Percentiles rank a stretch among this genome's conserved stretches.
Conservation (phyloP, 2,329 filamentous ascomycete species). For the Fusarium albidum region DNA sequence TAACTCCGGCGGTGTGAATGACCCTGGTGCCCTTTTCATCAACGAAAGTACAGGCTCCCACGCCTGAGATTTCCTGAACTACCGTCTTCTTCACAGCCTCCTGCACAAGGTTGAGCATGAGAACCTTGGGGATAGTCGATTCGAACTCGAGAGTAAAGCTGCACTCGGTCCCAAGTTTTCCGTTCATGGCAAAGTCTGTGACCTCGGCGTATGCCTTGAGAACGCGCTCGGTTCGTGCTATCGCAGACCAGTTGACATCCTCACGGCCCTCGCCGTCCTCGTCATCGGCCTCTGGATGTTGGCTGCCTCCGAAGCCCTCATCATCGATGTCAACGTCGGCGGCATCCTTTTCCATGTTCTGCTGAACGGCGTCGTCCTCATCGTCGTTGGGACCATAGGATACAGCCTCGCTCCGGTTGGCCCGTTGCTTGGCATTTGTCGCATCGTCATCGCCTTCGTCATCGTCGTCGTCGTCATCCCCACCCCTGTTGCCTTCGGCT, state of each 20-base stretch:
- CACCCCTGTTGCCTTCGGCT: constrained; percentile 45
- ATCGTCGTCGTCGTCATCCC: constrained; percentile 61
- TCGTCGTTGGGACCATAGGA: constrained; percentile 95
- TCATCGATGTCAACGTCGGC: constrained; percentile 66
- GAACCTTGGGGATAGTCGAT: constrained; percentile 81
- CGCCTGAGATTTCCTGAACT: constrained; percentile 84
- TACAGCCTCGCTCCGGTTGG: constrained; percentile 81
- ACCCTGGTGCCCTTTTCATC: constrained; percentile 64
- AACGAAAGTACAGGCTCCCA: constrained; percentile 74
- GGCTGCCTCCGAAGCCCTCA: constrained; percentile 59
- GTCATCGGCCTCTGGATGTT: constrained; percentile 49
- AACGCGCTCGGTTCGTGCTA: constrained; percentile 69
- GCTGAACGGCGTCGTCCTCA: constrained; percentile 80
- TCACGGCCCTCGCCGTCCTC: constrained; percentile 49
- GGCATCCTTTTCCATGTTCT: constrained; percentile 66
- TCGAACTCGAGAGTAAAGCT: constrained; percentile 86
- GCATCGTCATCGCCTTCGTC: constrained; percentile 81
- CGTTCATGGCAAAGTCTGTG: constrained; percentile 81
- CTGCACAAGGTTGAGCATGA: constrained; percentile 93
- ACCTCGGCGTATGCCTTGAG: constrained; percentile 72
- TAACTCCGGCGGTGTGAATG: constrained; percentile 85
- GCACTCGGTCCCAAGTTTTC: constrained; percentile 76
- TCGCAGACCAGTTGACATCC: constrained; percentile 49
- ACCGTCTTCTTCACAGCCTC: constrained; percentile 79
- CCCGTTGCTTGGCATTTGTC: constrained; percentile 75